Evolutionary conservation across 108 stramenopile genomes (phyloP).

Genomic region (Conticribra weissflogii): DNA sequence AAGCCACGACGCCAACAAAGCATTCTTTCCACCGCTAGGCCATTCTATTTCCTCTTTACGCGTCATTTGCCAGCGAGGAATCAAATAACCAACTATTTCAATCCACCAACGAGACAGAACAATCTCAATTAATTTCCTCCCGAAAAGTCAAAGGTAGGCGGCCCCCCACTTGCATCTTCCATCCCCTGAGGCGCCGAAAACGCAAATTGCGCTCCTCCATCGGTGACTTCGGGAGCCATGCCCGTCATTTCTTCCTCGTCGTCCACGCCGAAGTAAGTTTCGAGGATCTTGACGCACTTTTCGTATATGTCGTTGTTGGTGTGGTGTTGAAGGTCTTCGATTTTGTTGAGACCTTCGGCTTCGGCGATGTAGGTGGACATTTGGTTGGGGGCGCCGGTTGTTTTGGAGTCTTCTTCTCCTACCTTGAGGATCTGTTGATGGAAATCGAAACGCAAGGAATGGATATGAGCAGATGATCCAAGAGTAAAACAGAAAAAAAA

Average conservation of each 20-base stretch:
- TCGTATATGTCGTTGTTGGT: constrained; percentile 95
- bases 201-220: constrained; percentile 74
- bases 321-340: constrained; percentile 94
- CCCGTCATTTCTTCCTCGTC: constrained; percentile 87
- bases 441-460: neutral
- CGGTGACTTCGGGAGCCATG: constrained; percentile 69
- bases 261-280: constrained; percentile 93
- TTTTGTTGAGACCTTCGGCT: constrained; percentile 92
- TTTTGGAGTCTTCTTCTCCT: constrained; percentile 90
- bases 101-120: too few relatives aligned
- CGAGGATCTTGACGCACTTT: constrained; percentile 88
- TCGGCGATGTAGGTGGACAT: constrained; percentile 94
- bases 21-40: too few relatives aligned
- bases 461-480: neutral
- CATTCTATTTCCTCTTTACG: too few relatives aligned
- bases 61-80: too few relatives aligned
- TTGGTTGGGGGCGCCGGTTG: constrained; percentile 76
- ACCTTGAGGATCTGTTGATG: constrained; percentile 87
- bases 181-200: constrained; percentile 58
- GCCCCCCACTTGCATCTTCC: constrained; percentile 27
- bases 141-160: constrained; percentile 45
- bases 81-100: too few relatives aligned
- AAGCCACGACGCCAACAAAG: too few relatives aligned
- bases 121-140: constrained; percentile 14
- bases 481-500: too few relatives aligned